Evolutionary conservation across 371 early-diverging fungal species (phyloP), one percentile per base, ranked within the genome.

Genomic region (Encephalitozoon intestinalis): DNA sequence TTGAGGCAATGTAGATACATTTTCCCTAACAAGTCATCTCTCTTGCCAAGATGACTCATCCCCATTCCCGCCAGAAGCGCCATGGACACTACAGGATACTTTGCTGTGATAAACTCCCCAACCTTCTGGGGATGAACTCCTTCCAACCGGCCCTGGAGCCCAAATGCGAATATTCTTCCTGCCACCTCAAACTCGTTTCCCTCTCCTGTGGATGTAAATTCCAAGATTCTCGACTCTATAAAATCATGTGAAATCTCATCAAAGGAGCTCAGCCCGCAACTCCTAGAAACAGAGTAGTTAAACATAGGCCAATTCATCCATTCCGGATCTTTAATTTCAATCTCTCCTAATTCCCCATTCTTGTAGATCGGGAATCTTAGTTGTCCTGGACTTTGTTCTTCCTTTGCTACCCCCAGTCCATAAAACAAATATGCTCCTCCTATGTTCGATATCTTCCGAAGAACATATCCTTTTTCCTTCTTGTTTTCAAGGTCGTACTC

Each of bases 251-350:
- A 11, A 8, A 30, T 9, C 11, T 50, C 50, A 18, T 43, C 18
- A 12, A 11, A 18, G 6, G 43, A 34, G 28, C 11, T 31, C 28
- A 23, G 12, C 25, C 40, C 25, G 39, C 54, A 31, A 12, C 28
- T 26, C 26, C 51, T 67, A 26, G 3, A 67, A n/a, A 30, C 50
- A 8, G 54, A 52, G 37, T 53, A 67, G 66, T 66, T 50, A 31
- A 74, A 74, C 26, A 8, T 4, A 3, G 74, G 74, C 74, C 74
- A 74, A 31, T 74, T 50, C 0, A 21, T 53, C 74, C 74, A 74
- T 1, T 25, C 49, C 23, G 18, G 39, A 12, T 74, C 64, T 25
- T 72, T 72, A 34, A 72, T 54, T 1, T 72, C 65, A 12, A 72
- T 64, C 28, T 43, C 49, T 23, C 51, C 8, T 3, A 64, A 12